Evolutionary conservation across 176 grass and related monocot genomes (phyloP).

Genomic region (Eleusine indica): DNA sequence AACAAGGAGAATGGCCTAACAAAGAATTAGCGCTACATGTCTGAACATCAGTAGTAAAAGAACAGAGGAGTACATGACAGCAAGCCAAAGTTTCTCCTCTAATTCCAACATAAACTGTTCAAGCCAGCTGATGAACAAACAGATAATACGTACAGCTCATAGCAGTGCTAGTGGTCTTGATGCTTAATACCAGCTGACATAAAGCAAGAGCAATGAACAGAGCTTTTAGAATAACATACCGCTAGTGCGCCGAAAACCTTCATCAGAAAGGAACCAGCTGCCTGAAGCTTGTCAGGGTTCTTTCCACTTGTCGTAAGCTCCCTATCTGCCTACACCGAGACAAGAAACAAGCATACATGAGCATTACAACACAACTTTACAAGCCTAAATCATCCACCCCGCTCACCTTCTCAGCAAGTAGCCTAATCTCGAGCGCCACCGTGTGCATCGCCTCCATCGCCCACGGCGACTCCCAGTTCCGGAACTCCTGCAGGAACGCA

Average conservation of each 20-base stretch:
- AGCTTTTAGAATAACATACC: slow-evolving; percentile 52
- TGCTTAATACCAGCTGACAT: neutral
- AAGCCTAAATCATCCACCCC: slow-evolving; percentile 15
- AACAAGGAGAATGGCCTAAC: no score
- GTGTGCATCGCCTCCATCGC: slow-evolving; percentile 84
- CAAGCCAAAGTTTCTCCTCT: slow-evolving; percentile 8
- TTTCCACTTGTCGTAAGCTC: slow-evolving; percentile 73
- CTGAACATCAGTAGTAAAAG: no score
- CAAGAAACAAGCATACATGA: slow-evolving; percentile 38
- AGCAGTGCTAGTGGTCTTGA: neutral
- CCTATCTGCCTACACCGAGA: slow-evolving; percentile 71
- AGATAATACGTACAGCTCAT: neutral
- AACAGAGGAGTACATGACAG: neutral
- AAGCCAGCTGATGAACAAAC: neutral
- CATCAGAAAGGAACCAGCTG: slow-evolving; percentile 88
- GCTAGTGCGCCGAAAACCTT: slow-evolving; percentile 82
- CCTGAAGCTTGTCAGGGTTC: slow-evolving; percentile 91
- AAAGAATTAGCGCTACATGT: no score
- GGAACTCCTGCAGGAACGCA: slow-evolving; percentile 92
- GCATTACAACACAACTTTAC: neutral
- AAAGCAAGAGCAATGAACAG: slow-evolving; percentile 1
- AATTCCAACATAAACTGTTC: slow-evolving; percentile 1
- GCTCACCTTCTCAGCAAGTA: slow-evolving; percentile 88
- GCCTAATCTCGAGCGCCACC: slow-evolving; percentile 86
- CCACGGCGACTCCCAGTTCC: slow-evolving; percentile 96